Base-by-base conservation (phyloP, 2,329 filamentous ascomycete genomes). In the Colletotrichum spaethianum region DNA sequence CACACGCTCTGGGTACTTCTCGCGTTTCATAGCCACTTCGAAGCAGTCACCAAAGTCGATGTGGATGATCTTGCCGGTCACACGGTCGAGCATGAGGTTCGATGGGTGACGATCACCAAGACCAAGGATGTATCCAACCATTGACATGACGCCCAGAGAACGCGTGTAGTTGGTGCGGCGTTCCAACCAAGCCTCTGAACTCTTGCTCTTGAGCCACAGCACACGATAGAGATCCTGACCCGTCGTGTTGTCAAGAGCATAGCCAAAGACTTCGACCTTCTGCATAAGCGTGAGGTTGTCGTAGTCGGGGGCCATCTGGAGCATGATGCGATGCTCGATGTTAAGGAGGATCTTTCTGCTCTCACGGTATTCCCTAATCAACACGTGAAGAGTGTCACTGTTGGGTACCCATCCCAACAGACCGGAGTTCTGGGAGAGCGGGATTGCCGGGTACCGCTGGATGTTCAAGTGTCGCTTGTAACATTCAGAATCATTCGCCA, bases 41-140 rank as follows among this genome's bases (percentile, higher is more conserved):
- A 99, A 99, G 82, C 96, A 99, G 84, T 99, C 96, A 77, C 96
- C 97, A 78, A 99, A 99, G 86, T 99, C 96, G 77, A 99, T 98
- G 81, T 99, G 96, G 75, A 99, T 93, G 74, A 99, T 96, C 86
- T 97, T 98, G 80, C 96, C 96, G 1, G 96, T 98, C 73, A 97
- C 91, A 48, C 95, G 93, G 82, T 99, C 96, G 50, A 99, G 92
- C 93, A 99, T 97, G 78, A 99, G 85, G 82, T 99, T 99, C 73
- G 95, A 98, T 46, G 97, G 97, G 83, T 99, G 96, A 59, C 97
- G 92, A 84, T 99, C 96, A 66, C 96, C 96, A 18, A 99, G 87
- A 72, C 96, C 97, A 28, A 99, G 91, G 75, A 99, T 98, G 82
- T 99, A 99, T 74, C 96, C 96, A n/a, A 98, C 96, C 95, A 99